phyloP scores from a whole-genome alignment of 2,329 filamentous ascomycete species.

The Zarea fungicola region DNA sequence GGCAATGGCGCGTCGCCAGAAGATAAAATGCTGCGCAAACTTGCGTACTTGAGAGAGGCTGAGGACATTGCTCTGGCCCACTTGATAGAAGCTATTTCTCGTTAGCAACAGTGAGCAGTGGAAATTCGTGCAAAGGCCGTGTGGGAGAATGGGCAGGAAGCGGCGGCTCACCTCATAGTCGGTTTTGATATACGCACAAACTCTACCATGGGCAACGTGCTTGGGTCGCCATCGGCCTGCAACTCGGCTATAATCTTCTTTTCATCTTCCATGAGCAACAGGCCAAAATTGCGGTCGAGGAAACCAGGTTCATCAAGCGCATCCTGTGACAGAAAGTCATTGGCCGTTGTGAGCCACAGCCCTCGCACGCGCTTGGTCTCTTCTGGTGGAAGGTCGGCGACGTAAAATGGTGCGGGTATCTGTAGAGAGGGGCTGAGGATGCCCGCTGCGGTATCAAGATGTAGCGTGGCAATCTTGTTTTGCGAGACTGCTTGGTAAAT shows the following conservation, averaged over 20 bases:
- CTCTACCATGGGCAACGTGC: conserved; percentile 72
- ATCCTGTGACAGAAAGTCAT: conserved; percentile 66
- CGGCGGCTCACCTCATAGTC: conserved; percentile 49
- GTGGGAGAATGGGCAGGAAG: not conserved
- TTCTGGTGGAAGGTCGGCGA: conserved; percentile 65
- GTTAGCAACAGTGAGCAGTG: not conserved
- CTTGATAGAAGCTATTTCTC: conserved; percentile 53
- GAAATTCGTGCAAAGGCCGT: too few species aligned
- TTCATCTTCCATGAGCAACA: conserved; percentile 81
- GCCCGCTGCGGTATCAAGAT: conserved; percentile 60
- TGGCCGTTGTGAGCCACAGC: conserved; percentile 82
- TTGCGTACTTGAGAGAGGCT: conserved; percentile 76
- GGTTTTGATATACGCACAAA: conserved; percentile 72
- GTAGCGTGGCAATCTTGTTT: conserved; percentile 80
- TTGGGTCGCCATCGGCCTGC: conserved; percentile 68
- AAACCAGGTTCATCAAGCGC: conserved; percentile 60
- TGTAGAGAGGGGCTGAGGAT: conserved; percentile 58
- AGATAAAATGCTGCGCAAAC: conserved; percentile 88
- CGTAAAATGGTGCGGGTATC: conserved; percentile 62
- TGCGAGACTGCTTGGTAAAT: conserved; percentile 76
- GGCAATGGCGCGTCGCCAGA: conserved; percentile 88
- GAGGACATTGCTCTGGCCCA: conserved; percentile 66
- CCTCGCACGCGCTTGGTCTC: conserved; percentile 62
- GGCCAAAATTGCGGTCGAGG: conserved; percentile 78
- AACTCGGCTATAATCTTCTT: conserved; percentile 68